Evolutionary conservation across 768 basidiomycete species (phyloP), one percentile per base, ranked within the genome.

Genomic region (Amanita subjunquillea): DNA sequence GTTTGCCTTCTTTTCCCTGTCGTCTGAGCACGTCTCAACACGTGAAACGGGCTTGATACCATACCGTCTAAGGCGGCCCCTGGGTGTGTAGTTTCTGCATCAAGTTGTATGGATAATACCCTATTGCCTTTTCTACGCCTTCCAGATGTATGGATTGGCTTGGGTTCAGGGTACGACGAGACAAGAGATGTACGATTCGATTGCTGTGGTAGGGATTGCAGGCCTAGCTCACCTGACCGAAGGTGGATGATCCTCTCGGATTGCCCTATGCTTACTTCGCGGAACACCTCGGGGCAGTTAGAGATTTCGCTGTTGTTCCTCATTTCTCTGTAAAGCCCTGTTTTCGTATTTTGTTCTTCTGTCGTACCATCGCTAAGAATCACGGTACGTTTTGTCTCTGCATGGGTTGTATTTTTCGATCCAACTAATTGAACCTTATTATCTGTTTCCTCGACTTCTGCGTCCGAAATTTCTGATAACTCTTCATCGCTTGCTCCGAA

Each of bases 401-500:
- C 22, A 30, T 43, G 15, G 4, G 8, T 30, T 29, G 5, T 36
- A 15, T 9, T 6, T 41, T 29, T 17, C 7, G 23, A 30, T 44
- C 20, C 23, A 5, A 37, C 17, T 10, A 17, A 30, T 27, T 20
- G 6, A 34, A 30, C 25, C 22, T 4, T 41, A 7, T 8, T 17
- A 20, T 22, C 34, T 36, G 17, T 15, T 48, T 50, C 23, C 13
- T 6, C 4, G 27, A 20, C 30, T 20, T 53, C 63, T 25, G 3
- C 22, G 20, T 59, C 62, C 32, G 63, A 62, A 39, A 60, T 39
- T 20, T 65, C 65, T 8, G 63, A 58, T 47, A 64, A 52, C 20
- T 64, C 63, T 44, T 65, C 62, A 23, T 60, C 58, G 20, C 53
- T 60, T 12, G 55, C 54, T 34, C 60, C 62, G 29, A 62, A 62